Percentiles rank a stretch among this genome's conserved stretches.
phyloP scores from a whole-genome alignment of 2,329 filamentous ascomycete genomes.

The Fusarium xylarioides region DNA sequence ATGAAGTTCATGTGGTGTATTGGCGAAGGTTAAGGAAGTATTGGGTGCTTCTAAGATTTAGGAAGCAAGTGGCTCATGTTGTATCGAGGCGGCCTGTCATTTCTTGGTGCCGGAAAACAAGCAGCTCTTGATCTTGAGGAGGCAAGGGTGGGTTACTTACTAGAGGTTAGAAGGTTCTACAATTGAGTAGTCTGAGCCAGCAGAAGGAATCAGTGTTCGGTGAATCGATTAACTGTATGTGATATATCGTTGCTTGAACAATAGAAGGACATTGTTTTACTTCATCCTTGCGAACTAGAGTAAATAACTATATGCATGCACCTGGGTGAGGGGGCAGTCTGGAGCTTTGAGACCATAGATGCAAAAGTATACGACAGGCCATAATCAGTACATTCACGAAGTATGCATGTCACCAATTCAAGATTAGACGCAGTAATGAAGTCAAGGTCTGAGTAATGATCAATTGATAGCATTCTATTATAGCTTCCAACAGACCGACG shows the following conservation, averaged over 20 bases:
- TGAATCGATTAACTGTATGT: slow-evolving; percentile 16
- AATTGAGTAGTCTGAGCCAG: slow-evolving; percentile 23
- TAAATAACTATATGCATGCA: not conserved
- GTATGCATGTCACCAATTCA: not conserved
- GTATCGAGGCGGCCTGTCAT: slow-evolving; percentile 12
- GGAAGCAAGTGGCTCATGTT: slow-evolving; percentile 23
- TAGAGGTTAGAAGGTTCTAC: slow-evolving; percentile 38
- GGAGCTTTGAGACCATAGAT: not conserved
- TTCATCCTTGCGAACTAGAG: not conserved
- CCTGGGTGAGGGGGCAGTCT: no score
- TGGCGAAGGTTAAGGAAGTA: not conserved
- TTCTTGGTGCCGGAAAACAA: slow-evolving; percentile 6
- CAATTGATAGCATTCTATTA: not conserved
- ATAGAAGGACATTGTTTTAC: slow-evolving; percentile 9
- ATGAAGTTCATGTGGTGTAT: slow-evolving; percentile 16
- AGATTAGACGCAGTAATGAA: not conserved
- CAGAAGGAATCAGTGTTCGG: not conserved
- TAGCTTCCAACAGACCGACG: not conserved
- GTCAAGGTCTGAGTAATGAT: not conserved
- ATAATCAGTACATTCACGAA: not conserved
- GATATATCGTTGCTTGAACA: slow-evolving; percentile 3
- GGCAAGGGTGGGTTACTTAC: slow-evolving; percentile 23
- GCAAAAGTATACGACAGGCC: not conserved
- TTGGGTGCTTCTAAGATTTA: slow-evolving; percentile 7
- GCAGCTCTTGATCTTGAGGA: slow-evolving; percentile 14